Conservation (phyloP, 2,329 filamentous ascomycete species). For the Neopestalotiopsis sp. region DNA sequence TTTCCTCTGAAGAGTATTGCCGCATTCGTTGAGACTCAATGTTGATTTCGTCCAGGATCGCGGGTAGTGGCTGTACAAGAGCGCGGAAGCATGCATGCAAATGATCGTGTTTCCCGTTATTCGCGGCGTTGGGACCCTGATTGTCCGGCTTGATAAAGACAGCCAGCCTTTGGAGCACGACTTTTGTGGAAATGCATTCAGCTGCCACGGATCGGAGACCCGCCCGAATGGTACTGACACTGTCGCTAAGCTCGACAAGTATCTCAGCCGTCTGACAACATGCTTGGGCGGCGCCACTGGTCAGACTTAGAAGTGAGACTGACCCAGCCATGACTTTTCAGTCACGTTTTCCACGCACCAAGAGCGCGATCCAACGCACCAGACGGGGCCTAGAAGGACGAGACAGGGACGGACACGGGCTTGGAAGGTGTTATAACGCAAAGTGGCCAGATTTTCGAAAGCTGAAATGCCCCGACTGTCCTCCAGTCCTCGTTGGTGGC, state of each 20-base stretch:
- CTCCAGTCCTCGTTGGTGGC: not conserved
- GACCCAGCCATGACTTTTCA: constrained; percentile 7
- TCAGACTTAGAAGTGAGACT: not conserved
- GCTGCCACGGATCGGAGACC: not conserved
- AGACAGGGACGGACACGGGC: not conserved
- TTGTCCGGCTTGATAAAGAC: not conserved
- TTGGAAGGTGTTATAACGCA: not conserved
- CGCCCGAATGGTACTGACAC: not conserved
- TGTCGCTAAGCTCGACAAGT: not conserved
- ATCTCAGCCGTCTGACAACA: constrained; percentile 5
- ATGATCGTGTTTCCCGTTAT: constrained; percentile 15
- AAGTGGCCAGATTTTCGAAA: not conserved
- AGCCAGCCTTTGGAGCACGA: constrained; percentile 11
- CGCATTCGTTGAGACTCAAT: constrained; percentile 24
- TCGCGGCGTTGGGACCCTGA: not conserved
- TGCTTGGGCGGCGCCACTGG: not conserved
- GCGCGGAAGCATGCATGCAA: constrained; percentile 25
- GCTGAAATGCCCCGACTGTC: not conserved
- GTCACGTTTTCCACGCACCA: not conserved
- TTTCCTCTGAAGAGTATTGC: constrained; percentile 24
- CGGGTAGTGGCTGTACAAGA: constrained; percentile 24
- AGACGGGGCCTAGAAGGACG: not conserved
- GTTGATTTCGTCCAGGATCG: constrained; percentile 25
- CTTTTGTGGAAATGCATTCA: constrained; percentile 11
- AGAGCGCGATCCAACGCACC: not conserved